Evolutionary conservation across 2,329 filamentous ascomycete genomes (phyloP), one percentile per base, ranked within the genome.

Genomic region (Gnomoniopsis smithogilvyi): DNA sequence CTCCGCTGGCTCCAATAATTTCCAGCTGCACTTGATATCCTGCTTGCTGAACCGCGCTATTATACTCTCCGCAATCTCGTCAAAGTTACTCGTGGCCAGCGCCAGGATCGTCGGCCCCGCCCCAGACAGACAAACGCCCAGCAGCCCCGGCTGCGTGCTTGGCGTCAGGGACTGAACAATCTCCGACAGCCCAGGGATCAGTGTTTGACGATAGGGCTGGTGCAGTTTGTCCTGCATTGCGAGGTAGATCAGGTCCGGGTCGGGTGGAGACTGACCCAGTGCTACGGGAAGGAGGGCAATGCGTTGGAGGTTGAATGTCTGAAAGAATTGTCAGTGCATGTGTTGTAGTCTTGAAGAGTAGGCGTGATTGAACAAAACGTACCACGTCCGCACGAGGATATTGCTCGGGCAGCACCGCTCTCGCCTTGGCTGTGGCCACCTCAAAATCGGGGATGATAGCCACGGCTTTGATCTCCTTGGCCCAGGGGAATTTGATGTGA

Each of bases 221-320:
- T 99, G 95, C 62, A 99, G 86, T 76, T 93, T 96, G 79, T 99
- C 95, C 77, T 98, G 95, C 95, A 99, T 99, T 50, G 93, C 94
- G 51, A 96, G 87, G 78, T 96, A 96, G 72, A 99, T 99, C 74
- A 96, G 89, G 67, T 96, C 89, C 22, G 95, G 89, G 70, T 97
- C 90, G 1, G 93, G 94, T 11, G 95, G 94, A 8, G 90, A 94
- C 72, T 92, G 88, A 64, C 93, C 92, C 49, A 99, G 82, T 1
- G 93, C 93, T 12, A 92, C 91, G 34, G 94, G 93, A 14, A 99
- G 83, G 52, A 99, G 83, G 2, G 94, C 93, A 72, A 96, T 91
- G 65, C 95, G 85, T 76, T 98, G 95, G 67, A 98, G 82, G 77
- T 99, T 99, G 81, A 96, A 98, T 33, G 83, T 86, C 84, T 87